These are phyloP conservation scores for Tylopilus vinaceipallidus DNA, from an alignment of 768 basidiomycete genomes.

Conservation along the genomic window DNA sequence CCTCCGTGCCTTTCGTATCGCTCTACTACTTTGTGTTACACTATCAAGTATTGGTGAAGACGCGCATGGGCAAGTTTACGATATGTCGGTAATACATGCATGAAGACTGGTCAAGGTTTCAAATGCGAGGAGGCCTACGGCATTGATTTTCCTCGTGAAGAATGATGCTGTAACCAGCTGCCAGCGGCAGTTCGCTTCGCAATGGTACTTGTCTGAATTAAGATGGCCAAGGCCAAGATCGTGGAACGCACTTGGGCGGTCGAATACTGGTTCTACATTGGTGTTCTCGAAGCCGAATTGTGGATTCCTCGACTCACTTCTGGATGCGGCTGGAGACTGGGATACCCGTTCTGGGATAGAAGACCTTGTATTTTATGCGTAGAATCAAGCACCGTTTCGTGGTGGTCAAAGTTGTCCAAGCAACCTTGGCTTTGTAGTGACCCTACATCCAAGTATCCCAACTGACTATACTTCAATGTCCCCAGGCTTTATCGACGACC, in stretches of 20 bases:
- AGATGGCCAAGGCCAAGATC: constrained; percentile 19
- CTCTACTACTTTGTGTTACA: constrained; percentile 48
- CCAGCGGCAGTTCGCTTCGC: not conserved
- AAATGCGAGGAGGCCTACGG: constrained; percentile 13
- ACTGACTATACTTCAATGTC: not conserved
- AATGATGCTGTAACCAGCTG: constrained; percentile 3
- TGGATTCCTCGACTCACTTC: constrained; percentile 4
- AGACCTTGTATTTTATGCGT: constrained; percentile 7
- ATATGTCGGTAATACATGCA: constrained; percentile 38
- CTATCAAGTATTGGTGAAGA: constrained; percentile 39
- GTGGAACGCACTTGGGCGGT: constrained; percentile 1
- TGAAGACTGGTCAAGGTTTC: constrained; percentile 30
- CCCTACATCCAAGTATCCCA: not conserved
- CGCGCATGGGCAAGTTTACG: constrained; percentile 36
- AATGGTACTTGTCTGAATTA: constrained; percentile 20
- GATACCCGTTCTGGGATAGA: not conserved
- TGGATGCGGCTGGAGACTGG: not conserved
- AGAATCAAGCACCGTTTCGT: not conserved
- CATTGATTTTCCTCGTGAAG: constrained; percentile 19
- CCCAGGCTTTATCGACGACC: constrained; percentile 1
- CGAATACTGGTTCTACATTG: not conserved
- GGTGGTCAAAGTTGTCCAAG: no score
- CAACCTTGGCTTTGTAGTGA: no score
- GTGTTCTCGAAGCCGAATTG: not conserved
- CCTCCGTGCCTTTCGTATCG: constrained; percentile 39